Percentiles rank a stretch among this genome's conserved stretches.
Evolutionary conservation across 1,284 basidiomycete species (phyloP).

Genomic region (Cystobasidiaceae sp.): DNA sequence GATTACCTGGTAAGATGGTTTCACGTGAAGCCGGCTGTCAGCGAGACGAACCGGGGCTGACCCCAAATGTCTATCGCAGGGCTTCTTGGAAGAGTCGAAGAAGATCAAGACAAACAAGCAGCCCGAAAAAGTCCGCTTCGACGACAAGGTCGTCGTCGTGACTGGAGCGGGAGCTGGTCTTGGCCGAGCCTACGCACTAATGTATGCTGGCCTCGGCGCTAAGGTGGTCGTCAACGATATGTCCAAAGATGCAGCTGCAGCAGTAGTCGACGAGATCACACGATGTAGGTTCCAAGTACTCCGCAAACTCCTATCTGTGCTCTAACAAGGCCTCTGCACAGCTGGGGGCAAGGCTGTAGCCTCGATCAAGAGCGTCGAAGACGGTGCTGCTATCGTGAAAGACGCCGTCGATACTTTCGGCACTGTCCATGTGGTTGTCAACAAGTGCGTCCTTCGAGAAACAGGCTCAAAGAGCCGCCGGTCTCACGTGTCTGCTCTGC

Average conservation of each 20-base stretch:
- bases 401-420: constrained; percentile 83
- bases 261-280: constrained; percentile 1
- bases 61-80: constrained; percentile 46
- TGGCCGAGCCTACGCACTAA: constrained; percentile 82
- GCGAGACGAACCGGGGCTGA: not conserved
- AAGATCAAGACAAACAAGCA: constrained; percentile 68
- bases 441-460: constrained; percentile 31
- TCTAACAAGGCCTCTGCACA: constrained; percentile 45
- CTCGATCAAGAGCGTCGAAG: constrained; percentile 78
- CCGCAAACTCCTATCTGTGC: not conserved
- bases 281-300: not conserved
- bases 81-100: constrained; percentile 64
- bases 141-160: constrained; percentile 81
- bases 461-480: not conserved
- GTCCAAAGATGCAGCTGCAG: constrained; percentile 55
- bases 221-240: constrained; percentile 98
- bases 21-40: not conserved
- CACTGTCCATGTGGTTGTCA: constrained; percentile 63
- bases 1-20: constrained; percentile 37
- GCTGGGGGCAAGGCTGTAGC: constrained; percentile 83
- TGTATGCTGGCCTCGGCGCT: constrained; percentile 85
- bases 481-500: constrained; percentile 57
- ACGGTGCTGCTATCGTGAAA: constrained; percentile 86
- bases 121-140: constrained; percentile 65
- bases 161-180: constrained; percentile 92